phyloP scores from a whole-genome alignment of 768 basidiomycete genomes.

The Amanita pseudoporphyria region DNA sequence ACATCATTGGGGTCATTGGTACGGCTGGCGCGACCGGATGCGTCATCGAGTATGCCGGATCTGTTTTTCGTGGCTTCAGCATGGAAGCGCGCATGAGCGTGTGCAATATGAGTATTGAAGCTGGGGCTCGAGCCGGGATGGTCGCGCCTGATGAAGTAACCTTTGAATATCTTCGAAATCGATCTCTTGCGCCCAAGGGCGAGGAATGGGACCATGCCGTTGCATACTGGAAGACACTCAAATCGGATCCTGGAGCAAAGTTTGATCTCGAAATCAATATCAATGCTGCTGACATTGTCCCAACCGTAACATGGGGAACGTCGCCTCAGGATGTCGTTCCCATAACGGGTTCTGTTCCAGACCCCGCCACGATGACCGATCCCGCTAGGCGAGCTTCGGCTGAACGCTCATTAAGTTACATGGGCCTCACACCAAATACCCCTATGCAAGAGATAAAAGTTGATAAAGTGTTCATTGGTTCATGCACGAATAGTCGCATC shows the following conservation, averaged over 20 bases:
- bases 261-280: constrained; percentile 81
- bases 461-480: constrained; percentile 91
- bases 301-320: constrained; percentile 90
- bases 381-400: constrained; percentile 58
- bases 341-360: constrained; percentile 75
- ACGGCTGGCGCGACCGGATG: constrained; percentile 92
- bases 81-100: constrained; percentile 91
- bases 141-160: constrained; percentile 85
- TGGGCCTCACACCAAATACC: constrained; percentile 75
- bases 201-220: constrained; percentile 81
- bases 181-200: constrained; percentile 75
- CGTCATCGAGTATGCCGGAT: constrained; percentile 90
- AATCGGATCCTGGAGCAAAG: constrained; percentile 71
- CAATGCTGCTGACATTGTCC: constrained; percentile 75
- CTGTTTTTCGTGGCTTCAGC: constrained; percentile 72
- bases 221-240: constrained; percentile 78
- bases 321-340: constrained; percentile 83
- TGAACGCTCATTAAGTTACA: constrained; percentile 72
- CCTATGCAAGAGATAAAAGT: constrained; percentile 71
- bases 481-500: constrained; percentile 91
- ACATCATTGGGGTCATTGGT: constrained; percentile 86
- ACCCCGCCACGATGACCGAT: constrained; percentile 59
- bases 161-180: constrained; percentile 71
- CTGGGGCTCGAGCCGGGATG: constrained; percentile 89
- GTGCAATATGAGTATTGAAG: constrained; percentile 96